A percentile compares a stretch with the other conserved stretches of the same genome.
phyloP scores from a whole-genome alignment of 768 basidiomycete genomes.

The Leucosporidium yakuticum region DNA sequence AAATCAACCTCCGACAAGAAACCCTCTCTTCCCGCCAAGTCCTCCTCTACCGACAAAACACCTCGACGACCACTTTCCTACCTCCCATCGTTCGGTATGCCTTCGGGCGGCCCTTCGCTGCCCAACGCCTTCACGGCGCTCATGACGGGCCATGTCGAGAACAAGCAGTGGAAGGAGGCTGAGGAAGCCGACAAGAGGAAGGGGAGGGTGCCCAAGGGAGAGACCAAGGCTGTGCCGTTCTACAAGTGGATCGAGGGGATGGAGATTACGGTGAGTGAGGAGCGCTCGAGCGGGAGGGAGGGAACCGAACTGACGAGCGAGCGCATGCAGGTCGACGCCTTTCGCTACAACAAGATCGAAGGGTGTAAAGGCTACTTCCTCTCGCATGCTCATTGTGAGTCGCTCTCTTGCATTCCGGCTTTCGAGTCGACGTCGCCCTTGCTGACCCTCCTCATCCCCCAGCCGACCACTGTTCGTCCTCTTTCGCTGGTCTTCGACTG shows the following conservation, averaged over 20 bases:
- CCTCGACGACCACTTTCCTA: not conserved
- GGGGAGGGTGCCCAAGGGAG: conserved; percentile 40
- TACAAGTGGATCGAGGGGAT: conserved; percentile 89
- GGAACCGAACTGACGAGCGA: no score
- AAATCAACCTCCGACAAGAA: not conserved
- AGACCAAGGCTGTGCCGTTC: conserved; percentile 58
- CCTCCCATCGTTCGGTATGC: not conserved
- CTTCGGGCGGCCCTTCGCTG: not conserved
- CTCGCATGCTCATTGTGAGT: conserved; percentile 91
- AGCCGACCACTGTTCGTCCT: conserved; percentile 24
- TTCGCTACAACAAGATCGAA: conserved; percentile 86
- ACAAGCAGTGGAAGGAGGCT: conserved; percentile 78
- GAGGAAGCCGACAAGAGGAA: conserved; percentile 51
- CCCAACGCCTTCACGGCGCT: conserved; percentile 66
- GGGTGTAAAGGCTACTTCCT: conserved; percentile 56
- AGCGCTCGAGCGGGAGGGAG: no score
- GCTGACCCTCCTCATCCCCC: not conserved
- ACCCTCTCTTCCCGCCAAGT: not conserved
- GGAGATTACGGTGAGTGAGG: conserved; percentile 69
- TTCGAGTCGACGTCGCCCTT: no score
- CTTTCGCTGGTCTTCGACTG: not conserved
- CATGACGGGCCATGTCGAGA: conserved; percentile 80
- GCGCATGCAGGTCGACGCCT: conserved; percentile 62
- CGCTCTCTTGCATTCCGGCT: conserved; percentile 59
- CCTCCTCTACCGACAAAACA: not conserved